A percentile compares a stretch with the other conserved stretches of the same genome.
These are phyloP conservation scores for Buxus sempervirens DNA, from an alignment of 164 flowering plant genomes.

Conservation along the genomic window DNA sequence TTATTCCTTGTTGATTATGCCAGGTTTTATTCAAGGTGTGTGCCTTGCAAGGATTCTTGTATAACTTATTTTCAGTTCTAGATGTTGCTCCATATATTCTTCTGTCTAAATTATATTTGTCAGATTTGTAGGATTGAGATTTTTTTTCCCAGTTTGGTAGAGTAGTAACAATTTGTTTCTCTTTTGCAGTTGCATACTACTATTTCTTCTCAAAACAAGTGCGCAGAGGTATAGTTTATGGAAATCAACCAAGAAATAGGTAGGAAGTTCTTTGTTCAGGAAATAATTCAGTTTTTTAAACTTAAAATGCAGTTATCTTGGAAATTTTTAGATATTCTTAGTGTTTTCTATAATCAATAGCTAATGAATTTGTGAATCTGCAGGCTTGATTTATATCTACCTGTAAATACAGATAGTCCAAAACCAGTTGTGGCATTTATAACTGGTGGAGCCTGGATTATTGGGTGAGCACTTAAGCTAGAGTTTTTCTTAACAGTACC, in stretches of 20 bases:
- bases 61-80: not conserved
- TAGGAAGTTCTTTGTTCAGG: slow-evolving; percentile 8
- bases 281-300: not conserved
- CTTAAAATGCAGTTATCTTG: not conserved
- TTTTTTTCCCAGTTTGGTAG: not conserved
- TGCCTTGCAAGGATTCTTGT: not conserved
- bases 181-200: slow-evolving; percentile 69
- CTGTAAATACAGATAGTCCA: slow-evolving; percentile 42
- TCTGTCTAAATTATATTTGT: not conserved
- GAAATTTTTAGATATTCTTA: not conserved
- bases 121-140: not conserved
- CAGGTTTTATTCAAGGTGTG: slow-evolving; percentile 91
- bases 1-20: slow-evolving; percentile 86
- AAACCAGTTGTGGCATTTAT: slow-evolving; percentile 95
- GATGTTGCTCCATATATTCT: no score
- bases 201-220: slow-evolving; percentile 82
- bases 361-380: slow-evolving; percentile 13
- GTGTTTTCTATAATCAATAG: not conserved
- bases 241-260: slow-evolving; percentile 91
- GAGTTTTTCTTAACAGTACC: not conserved
- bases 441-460: slow-evolving; percentile 99
- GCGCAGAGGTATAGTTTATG: slow-evolving; percentile 71
- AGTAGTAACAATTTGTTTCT: slow-evolving; percentile 13
- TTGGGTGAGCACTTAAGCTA: slow-evolving; percentile 63
- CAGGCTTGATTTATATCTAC: slow-evolving; percentile 92